Evolutionary conservation across 2,329 filamentous ascomycete genomes (phyloP), one percentile per base, ranked within the genome.

Genomic region (Aspergillus quadrilineatus): DNA sequence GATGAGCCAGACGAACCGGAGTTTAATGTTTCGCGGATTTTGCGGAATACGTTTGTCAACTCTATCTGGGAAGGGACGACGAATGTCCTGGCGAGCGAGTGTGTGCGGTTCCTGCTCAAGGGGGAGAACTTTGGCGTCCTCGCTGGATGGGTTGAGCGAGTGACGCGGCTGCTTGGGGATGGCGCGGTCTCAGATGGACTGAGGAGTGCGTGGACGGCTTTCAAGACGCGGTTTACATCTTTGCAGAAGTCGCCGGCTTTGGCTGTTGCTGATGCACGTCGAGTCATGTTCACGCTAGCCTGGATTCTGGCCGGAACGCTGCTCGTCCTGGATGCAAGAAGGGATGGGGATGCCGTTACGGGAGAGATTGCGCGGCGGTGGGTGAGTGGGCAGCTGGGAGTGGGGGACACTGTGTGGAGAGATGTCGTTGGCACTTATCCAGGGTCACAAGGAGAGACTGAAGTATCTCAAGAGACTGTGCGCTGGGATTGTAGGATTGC

Each of bases 51-150:
- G 1, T 73, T 78, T 6, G 78, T 80, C 1, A 73, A 77, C 48
- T 71, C 71, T 1, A 87, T 90, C 48, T 89, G 86, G 85, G 87
- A 89, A 69, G 86, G 88, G 1, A 90, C 88, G 0, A 89, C 87
- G 0, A 87, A 89, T 64, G 85, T 91, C 5, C 77, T 91, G 54
- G 83, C 84, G 36, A 56, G 55, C 30, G 55, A 56, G 43, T 49
- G 51, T 42, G 55, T 56, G 36, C 28, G 55, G 17, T 44, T 52
- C 12, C 37, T 56, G 6, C 15, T 54, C 1, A 42, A 17, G 10
- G 49, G 42, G 12, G 5, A 44, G 14, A 52, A 48, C 39, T 14
- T 56, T 12, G 29, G 2, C 6, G 55, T 56, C 2, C 53, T 56
- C 45, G 17, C 10, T 2, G 43, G 36, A 8, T 53, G 55, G 55